Conservation (phyloP, 2,329 filamentous ascomycete genomes). For the Colletotrichum incanum region DNA sequence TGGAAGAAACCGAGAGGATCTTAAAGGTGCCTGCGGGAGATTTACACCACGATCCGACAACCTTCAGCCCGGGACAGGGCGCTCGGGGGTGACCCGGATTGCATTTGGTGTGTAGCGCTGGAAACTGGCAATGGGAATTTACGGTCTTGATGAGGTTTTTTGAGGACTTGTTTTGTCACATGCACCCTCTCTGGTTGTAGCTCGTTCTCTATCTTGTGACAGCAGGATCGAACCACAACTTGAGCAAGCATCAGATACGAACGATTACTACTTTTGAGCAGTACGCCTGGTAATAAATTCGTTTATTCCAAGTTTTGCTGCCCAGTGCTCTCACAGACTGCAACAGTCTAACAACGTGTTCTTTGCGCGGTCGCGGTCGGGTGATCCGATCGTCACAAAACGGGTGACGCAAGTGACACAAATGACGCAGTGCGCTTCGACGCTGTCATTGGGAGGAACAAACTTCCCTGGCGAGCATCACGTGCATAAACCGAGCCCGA, state of each 20-base stretch:
- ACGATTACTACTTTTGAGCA: constrained; percentile 14
- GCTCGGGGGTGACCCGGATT: not conserved
- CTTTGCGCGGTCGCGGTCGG: not conserved
- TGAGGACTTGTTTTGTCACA: constrained; percentile 13
- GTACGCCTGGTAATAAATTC: not conserved
- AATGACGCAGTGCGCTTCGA: not conserved
- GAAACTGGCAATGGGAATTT: constrained; percentile 35
- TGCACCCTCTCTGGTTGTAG: not conserved
- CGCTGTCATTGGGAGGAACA: not conserved
- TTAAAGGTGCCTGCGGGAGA: constrained; percentile 39
- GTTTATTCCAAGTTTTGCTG: not conserved
- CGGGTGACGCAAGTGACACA: not conserved
- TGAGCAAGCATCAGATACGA: constrained; percentile 8
- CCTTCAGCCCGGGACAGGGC: not conserved
- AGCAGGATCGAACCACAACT: constrained; percentile 1
- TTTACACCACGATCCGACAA: constrained; percentile 2
- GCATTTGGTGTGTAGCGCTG: constrained; percentile 12
- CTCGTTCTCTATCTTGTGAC: not conserved
- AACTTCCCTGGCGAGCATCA: not conserved
- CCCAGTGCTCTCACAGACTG: not conserved
- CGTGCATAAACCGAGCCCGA: not conserved
- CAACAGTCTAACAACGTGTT: no score
- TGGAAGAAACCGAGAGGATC: constrained; percentile 18
- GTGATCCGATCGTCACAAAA: not conserved
- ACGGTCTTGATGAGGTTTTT: constrained; percentile 15